Base-by-base conservation (phyloP, 148 eudicot species). In the Heliosperma pusillum region DNA sequence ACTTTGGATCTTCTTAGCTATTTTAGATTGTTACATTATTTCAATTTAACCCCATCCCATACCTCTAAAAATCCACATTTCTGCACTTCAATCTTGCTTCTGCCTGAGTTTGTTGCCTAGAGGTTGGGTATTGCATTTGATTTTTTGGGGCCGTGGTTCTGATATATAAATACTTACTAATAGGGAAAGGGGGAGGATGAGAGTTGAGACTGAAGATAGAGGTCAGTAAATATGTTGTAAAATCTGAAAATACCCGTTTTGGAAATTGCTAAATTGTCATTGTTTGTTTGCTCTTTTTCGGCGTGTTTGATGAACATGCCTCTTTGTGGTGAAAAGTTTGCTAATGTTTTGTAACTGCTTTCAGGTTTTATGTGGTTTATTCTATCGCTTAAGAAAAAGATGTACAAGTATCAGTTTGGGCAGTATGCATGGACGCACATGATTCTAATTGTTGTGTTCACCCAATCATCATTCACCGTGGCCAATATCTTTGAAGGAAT, bases 371-470 rank as follows among this genome's bases (percentile, higher is more conserved):
- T 95, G 87, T 95, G 98, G 98, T 95, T 95, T 86, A 95, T 92
- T 79, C 93, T 95, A 57, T 72, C 97, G 56, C 87, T 95, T 40
- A 95, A 94, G 89, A 92, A 91, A 88, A 92, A 92, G 89, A 85
- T 92, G 96, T 95, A 95, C 91, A 95, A 95, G 96, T 95, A 95
- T 87, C 98, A 94, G 76, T 92, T 95, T 83, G 87, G 98, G 77
- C 98, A 95, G 76, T 95, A 84, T 78, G 99, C 99, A 40, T 95
- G 99, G 99, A 95, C 93, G 11, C 99, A 95, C 78, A 95, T 95
- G 99, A 95, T 95, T 80, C 88, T 95, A n/a, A 92, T 90, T 73
- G 96, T 95, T 83, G 99, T 95, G 78, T 95, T 90, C 76, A 85
- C 97, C 10, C 97, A 95, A 73, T 92, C 99, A 50, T 82, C 98